Evolutionary conservation across 2,329 filamentous ascomycete genomes (phyloP), one percentile per base, ranked within the genome.

Genomic region (Botrytis squamosa): DNA sequence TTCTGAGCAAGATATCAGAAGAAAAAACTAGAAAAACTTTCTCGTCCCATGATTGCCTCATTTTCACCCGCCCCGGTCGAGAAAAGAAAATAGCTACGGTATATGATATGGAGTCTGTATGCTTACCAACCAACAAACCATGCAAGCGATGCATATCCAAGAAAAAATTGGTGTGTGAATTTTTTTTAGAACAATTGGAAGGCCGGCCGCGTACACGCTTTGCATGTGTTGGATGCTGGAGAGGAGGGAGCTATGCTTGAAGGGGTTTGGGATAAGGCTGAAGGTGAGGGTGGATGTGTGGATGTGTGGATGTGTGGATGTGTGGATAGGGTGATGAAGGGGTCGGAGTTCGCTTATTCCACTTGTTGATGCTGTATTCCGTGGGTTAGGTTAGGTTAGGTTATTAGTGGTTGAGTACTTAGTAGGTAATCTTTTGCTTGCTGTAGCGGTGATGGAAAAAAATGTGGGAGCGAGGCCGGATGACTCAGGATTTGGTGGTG

Each of bases 271-370:
- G 7, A 69, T 33, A 70, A 60, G 67, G 38, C 55, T 70, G n/a
- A 42, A 59, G 67, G 36, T 22, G 36, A 59, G 18, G 40, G 40
- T 52, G 29, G 22, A 36, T 25, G 9, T 38, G 40, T 46, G 46
- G 29, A 29, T 29, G 29, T 29, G 29, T 29, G 29, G 29, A 29
- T 33, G 33, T 33, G 33, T 29, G 29, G 29, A 29, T 33, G 33
- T 33, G 33, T 33, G 33, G 33, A 33, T 33, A 33, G 33, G 14
- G n/a, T 40, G 20, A 57, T 40, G 40, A 60, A 44, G 52, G 40
- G 52, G 38, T 25, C 55, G 67, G 67, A 60, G 67, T 67, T 67
- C 65, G 65, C 65, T 67, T 52, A 55, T 67, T 16, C 9, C 33
- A 36, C n/a, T 8, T 29, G n/a, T 29, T 33, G 14, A 33, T 4